Evolutionary conservation across 345 rosid species (phyloP), one percentile per base, ranked within the genome.

Genomic region (Brassica nigra): DNA sequence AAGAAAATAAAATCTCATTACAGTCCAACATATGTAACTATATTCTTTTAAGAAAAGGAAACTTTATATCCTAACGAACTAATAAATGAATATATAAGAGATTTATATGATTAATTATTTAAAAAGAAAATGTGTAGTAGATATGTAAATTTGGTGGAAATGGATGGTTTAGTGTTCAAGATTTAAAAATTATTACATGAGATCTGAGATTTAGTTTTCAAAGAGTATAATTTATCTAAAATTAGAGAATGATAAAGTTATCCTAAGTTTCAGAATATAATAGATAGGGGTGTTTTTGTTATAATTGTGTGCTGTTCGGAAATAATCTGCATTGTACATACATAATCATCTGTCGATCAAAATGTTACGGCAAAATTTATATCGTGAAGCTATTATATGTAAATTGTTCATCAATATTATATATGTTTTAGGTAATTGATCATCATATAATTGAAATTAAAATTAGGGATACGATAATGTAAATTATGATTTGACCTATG

Each of bases 1-100:
- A 79, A 23, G 65, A 74, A 73, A 68, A 79, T 74, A 5, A 68
- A 59, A 36, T 1, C 15, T 11, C 69, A 47, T 4, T 67, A 54
- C 61, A 57, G 37, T 74, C 71, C 49, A 80, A 62, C 75, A 62
- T 70, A 74, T 80, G 78, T 69, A 61, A 62, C 58, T 33, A 67
- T 79, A 68, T 61, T 79, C 74, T 68, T 68, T 73, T 67, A 47
- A 42, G 52, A n/a, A 58, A 42, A 42, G 1, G 42, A 6, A 72
- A 34, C 42, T 67, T 66, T 6, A 23, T 39, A 29, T 55, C 20
- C 31, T 29, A 7, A 29, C 30, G 34, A 15, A 76, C 14, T 6
- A n/a, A 52, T n/a, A 54, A 7, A 16, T 16, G 9, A 15, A 66
- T 18, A 29, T 36, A 33, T 16, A 31, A 7, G 29, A 18, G 29